These are phyloP conservation scores for Neocallimastix lanati DNA, from an alignment of 192 early-diverging fungal genomes.

Conservation along the genomic window DNA sequence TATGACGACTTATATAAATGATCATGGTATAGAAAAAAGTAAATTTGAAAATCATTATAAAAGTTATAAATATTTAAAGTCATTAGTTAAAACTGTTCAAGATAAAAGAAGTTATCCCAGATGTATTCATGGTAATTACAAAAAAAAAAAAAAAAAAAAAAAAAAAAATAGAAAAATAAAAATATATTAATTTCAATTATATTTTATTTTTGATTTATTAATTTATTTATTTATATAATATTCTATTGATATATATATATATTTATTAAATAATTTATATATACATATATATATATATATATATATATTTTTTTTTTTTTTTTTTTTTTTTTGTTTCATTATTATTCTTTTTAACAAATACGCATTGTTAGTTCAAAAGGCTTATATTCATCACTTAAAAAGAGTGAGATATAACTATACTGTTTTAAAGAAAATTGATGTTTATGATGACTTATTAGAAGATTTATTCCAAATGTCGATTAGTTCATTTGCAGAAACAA, in stretches of 20 bases:
- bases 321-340: too few relatives aligned
- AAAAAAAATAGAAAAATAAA: too few relatives aligned
- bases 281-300: conserved; percentile 26
- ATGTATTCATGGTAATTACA: background rate
- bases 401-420: conserved; percentile 34
- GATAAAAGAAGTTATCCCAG: conserved; percentile 2
- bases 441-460: conserved; percentile 24
- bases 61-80: background rate
- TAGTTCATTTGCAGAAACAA: conserved; percentile 32
- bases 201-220: conserved; percentile 24
- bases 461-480: conserved; percentile 35
- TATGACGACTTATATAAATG: conserved; percentile 11
- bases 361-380: conserved; percentile 27
- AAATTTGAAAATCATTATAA: background rate
- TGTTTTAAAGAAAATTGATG: conserved; percentile 17
- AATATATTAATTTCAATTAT: too few relatives aligned
- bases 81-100: background rate
- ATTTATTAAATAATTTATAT: conserved; percentile 5
- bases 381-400: conserved; percentile 24
- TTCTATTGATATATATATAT: background rate
- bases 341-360: too few relatives aligned
- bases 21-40: background rate
- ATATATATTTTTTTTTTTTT: too few relatives aligned
- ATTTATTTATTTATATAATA: conserved; percentile 18
- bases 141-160: too few relatives aligned